phyloP scores from a whole-genome alignment of 352 stramenopile species.

The Pythium scleroteichum region DNA sequence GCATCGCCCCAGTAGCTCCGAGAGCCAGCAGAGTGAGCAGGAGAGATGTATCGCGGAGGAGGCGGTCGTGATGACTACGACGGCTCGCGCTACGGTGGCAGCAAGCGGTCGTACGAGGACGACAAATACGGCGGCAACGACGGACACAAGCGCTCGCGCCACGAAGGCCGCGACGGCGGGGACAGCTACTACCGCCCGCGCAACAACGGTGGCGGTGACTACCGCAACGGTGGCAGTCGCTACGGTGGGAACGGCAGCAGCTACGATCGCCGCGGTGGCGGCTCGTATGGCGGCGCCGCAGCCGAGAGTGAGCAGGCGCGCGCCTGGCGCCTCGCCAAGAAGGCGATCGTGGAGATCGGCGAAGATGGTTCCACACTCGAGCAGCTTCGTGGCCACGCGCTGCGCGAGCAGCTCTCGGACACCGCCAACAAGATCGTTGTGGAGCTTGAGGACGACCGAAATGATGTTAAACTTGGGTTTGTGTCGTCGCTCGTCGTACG shows the following conservation, averaged over 20 bases:
- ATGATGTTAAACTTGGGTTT: conserved; percentile 59
- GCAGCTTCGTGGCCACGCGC: conserved; percentile 30
- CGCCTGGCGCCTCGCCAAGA: conserved; percentile 73
- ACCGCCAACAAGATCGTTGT: conserved; percentile 41
- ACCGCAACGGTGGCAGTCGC: conserved; percentile 38
- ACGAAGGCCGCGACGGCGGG: conserved; percentile 31
- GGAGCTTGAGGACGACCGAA: conserved; percentile 54
- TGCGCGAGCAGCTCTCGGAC: conserved; percentile 53
- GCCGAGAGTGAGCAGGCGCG: conserved; percentile 67
- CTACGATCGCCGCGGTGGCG: conserved; percentile 29
- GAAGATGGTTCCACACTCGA: conserved; percentile 38
- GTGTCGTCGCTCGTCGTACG: conserved; percentile 60
- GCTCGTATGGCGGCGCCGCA: conserved; percentile 17
- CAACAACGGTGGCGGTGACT: conserved; percentile 44
- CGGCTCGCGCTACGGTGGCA: conserved; percentile 29
- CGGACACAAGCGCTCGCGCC: conserved; percentile 53
- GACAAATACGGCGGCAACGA: conserved; percentile 16
- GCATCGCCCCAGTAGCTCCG: no score
- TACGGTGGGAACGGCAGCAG: conserved; percentile 30
- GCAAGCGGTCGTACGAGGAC: conserved; percentile 59
- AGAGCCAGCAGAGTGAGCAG: background rate
- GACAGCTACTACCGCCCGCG: conserved; percentile 64
- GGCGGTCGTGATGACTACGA: conserved; percentile 26
- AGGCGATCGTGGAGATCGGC: conserved; percentile 69
- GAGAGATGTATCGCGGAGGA: conserved; percentile 32